Evolutionary conservation across 305 asterid genomes (phyloP).

Genomic region (Fraxinus angustifolia): DNA sequence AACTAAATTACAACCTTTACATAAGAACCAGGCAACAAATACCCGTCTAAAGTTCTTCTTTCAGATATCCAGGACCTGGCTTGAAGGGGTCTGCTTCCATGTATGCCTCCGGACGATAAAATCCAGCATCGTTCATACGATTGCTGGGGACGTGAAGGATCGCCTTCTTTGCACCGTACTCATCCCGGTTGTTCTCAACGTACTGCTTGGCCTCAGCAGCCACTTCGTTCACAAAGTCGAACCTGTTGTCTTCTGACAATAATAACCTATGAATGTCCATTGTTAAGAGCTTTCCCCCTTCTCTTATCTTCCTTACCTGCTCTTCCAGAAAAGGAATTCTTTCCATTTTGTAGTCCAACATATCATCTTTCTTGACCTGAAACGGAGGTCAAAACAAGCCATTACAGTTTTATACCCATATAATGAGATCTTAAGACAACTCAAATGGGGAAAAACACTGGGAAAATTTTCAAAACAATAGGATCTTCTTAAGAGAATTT

Average conservation of each 20-base stretch:
- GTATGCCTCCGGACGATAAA: conserved; percentile 80
- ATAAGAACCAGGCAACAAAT: background rate
- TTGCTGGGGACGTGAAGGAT: conserved; percentile 87
- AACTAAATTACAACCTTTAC: conserved; percentile 2
- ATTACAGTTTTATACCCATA: background rate
- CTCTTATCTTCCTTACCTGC: conserved; percentile 77
- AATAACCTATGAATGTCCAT: conserved; percentile 77
- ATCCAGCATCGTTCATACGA: conserved; percentile 87
- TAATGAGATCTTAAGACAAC: background rate
- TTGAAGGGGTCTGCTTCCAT: conserved; percentile 72
- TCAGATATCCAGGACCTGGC: conserved; percentile 84
- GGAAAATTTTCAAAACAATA: background rate
- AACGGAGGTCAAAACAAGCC: background rate
- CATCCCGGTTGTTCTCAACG: conserved; percentile 85
- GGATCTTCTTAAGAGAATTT: background rate
- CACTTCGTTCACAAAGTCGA: conserved; percentile 72
- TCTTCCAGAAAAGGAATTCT: conserved; percentile 93
- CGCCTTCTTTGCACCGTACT: conserved; percentile 85
- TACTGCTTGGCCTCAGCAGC: conserved; percentile 91
- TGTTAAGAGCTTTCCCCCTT: conserved; percentile 57
- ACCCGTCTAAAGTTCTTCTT: conserved; percentile 48
- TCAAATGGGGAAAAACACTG: background rate
- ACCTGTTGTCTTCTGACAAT: conserved; percentile 80
- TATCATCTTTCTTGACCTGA: conserved; percentile 62
- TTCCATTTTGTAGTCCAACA: conserved; percentile 51